These are phyloP conservation scores for Puccinia sorghi DNA, from an alignment of 1,284 basidiomycete species.

Conservation along the genomic window DNA sequence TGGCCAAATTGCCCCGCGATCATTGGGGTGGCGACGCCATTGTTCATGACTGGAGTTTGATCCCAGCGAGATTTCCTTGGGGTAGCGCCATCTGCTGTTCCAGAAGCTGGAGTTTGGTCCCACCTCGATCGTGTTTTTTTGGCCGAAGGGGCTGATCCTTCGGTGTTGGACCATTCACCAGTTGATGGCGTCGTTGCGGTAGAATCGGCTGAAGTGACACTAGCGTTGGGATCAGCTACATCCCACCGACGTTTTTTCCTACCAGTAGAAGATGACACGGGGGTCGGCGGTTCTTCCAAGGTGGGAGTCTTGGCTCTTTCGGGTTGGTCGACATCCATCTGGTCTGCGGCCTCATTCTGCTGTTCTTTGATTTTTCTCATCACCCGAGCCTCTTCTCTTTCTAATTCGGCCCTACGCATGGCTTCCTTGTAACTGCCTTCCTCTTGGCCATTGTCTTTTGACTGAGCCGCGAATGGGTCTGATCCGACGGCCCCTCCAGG, in stretches of 20 bases:
- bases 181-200: constrained; percentile 61
- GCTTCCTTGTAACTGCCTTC: constrained; percentile 89
- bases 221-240: constrained; percentile 66
- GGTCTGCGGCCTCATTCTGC: constrained; percentile 73
- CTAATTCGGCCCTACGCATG: constrained; percentile 86
- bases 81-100: constrained; percentile 64
- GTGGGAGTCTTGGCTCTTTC: constrained; percentile 50
- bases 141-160: constrained; percentile 68
- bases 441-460: constrained; percentile 67
- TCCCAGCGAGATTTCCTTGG: constrained; percentile 86
- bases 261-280: constrained; percentile 65
- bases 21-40: constrained; percentile 51
- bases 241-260: constrained; percentile 83
- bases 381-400: constrained; percentile 89
- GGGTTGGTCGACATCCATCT: constrained; percentile 71
- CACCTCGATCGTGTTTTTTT: constrained; percentile 91
- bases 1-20: constrained; percentile 57
- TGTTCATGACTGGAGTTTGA: constrained; percentile 67
- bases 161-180: constrained; percentile 71
- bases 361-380: constrained; percentile 83
- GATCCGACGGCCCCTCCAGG: constrained; percentile 62
- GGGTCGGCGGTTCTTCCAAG: constrained; percentile 55
- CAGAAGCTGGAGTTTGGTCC: constrained; percentile 83
- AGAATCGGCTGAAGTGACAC: constrained; percentile 61
- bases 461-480: constrained; percentile 71